Evolutionary conservation across 257 asterid genomes (phyloP).

Genomic region (Catharanthus roseus): DNA sequence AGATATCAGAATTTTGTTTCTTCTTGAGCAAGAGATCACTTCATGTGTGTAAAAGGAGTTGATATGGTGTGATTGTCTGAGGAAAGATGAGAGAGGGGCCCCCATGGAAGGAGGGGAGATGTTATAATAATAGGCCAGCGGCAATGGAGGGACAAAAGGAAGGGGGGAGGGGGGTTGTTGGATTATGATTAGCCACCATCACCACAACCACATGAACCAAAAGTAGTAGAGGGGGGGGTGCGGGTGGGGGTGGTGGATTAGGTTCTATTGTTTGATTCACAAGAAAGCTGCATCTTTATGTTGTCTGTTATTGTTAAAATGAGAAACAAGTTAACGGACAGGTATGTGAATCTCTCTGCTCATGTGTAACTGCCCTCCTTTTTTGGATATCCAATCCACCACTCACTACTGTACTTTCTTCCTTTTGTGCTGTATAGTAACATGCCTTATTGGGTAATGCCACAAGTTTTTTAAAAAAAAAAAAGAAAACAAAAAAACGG

Average conservation of each 20-base stretch:
- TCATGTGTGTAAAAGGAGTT: neutral
- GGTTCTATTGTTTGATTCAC: constrained; percentile 31
- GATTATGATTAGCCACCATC: constrained; percentile 15
- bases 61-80: constrained; percentile 5
- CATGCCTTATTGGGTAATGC: constrained; percentile 16
- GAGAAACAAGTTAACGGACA: constrained; percentile 8
- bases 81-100: neutral
- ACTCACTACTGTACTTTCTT: neutral
- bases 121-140: constrained; percentile 3
- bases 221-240: too few relatives aligned
- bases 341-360: neutral
- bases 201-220: constrained; percentile 18
- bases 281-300: constrained; percentile 27
- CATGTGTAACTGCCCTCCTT: constrained; percentile 14
- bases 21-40: neutral
- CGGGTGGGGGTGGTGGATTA: constrained; percentile 23
- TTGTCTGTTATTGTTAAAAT: constrained; percentile 11
- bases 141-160: neutral
- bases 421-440: neutral
- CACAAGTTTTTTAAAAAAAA: too few relatives aligned
- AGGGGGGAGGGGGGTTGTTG: neutral
- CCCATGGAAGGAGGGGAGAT: neutral
- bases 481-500: too few relatives aligned
- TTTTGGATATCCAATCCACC: constrained; percentile 9
- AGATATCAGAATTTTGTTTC: neutral